Conservation (phyloP, 306 rosid genomes). For the Senna tora region DNA sequence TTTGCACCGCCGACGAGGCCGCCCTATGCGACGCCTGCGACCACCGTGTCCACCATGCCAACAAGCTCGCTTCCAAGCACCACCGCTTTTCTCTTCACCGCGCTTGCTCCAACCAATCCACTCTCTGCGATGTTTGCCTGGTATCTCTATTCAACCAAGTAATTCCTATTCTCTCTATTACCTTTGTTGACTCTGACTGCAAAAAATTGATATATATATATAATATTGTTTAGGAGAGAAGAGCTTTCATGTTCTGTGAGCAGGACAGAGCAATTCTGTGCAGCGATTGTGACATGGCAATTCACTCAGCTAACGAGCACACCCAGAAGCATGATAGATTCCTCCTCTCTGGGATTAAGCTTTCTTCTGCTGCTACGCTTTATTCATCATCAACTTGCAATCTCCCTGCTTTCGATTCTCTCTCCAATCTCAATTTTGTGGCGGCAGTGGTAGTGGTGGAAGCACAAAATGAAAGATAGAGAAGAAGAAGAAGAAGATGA, state of each 20-base stretch:
- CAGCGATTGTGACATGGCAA: constrained; percentile 70
- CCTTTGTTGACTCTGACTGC: no score
- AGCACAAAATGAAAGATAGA: no score
- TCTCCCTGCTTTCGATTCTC: constrained; percentile 17
- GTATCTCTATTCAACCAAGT: no score
- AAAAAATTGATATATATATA: no score
- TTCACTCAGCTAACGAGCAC: constrained; percentile 78
- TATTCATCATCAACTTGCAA: constrained; percentile 41
- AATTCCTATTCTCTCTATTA: no score
- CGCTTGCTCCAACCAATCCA: constrained; percentile 51
- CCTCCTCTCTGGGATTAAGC: constrained; percentile 77
- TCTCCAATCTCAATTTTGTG: constrained; percentile 30
- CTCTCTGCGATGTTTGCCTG: constrained; percentile 84
- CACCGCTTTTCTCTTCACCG: constrained; percentile 79
- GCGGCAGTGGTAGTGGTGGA: no score
- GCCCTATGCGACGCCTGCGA: constrained; percentile 81
- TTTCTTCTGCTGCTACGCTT: constrained; percentile 53
- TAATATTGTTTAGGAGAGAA: no score
- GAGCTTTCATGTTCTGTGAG: constrained; percentile 82
- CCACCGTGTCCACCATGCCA: constrained; percentile 94
- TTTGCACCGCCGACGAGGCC: constrained; percentile 97
- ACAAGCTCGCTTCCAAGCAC: constrained; percentile 93
- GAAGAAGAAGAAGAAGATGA: no score
- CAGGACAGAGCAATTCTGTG: constrained; percentile 89
- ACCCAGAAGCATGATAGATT: constrained; percentile 80